Conservation (phyloP, 1,284 basidiomycete species). For the Cystobasidium sp. region DNA sequence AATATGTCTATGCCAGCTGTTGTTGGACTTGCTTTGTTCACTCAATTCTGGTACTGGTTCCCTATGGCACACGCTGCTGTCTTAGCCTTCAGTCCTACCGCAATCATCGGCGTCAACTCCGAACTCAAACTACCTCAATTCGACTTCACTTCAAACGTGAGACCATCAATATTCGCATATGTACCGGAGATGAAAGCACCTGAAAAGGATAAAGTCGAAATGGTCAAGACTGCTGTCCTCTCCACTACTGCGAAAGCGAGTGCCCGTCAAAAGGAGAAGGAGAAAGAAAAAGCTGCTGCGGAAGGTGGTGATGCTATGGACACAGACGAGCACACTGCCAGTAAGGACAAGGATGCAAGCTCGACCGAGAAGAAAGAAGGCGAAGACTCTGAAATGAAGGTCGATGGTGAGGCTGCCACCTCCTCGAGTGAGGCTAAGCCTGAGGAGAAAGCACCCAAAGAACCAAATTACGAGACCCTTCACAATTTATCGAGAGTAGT, state of each 20-base stretch:
- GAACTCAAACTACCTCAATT: constrained; percentile 88
- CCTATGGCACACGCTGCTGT: constrained; percentile 91
- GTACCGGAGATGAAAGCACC: constrained; percentile 80
- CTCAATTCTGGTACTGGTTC: constrained; percentile 99
- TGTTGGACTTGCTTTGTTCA: constrained; percentile 93
- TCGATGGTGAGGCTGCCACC: constrained; percentile 49
- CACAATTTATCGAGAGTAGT: constrained; percentile 92
- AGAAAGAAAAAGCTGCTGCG: constrained; percentile 71
- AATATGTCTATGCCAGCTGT: constrained; percentile 88
- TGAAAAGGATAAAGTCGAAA: constrained; percentile 85
- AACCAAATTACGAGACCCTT: constrained; percentile 72
- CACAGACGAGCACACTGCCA: constrained; percentile 62
- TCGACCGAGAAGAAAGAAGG: constrained; percentile 61
- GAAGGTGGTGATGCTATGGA: constrained; percentile 78
- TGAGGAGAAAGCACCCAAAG: constrained; percentile 62
- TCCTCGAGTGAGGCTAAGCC: neutral
- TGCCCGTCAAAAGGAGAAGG: constrained; percentile 80
- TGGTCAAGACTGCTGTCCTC: constrained; percentile 87
- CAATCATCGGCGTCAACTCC: constrained; percentile 84
- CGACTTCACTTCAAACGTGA: constrained; percentile 78
- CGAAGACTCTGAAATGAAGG: constrained; percentile 62
- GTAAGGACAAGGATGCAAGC: constrained; percentile 54
- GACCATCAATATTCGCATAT: constrained; percentile 87
- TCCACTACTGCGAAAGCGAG: constrained; percentile 93
- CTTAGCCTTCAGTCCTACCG: constrained; percentile 89